Evolutionary conservation across 345 rosid genomes (phyloP).

Genomic region (Toxicodendron radicans): DNA sequence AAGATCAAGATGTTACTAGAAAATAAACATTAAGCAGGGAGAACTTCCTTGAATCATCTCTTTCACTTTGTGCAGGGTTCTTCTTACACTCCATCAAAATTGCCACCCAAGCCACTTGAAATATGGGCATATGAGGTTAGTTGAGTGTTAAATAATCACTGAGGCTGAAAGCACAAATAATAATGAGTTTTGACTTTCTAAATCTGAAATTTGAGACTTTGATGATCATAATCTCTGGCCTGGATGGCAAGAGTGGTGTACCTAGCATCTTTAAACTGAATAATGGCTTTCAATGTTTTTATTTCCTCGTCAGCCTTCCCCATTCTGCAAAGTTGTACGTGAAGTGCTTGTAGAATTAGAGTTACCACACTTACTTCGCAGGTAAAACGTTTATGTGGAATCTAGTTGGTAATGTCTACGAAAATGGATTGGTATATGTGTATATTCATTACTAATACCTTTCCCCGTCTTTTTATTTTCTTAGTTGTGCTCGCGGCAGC

Average conservation of each 20-base stretch:
- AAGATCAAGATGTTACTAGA: neutral
- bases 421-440: neutral
- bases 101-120: conserved; percentile 87
- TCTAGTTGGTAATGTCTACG: neutral
- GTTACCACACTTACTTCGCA: conserved; percentile 69
- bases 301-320: conserved; percentile 60
- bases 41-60: conserved; percentile 1
- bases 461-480: conserved; percentile 5
- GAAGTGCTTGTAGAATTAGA: conserved; percentile 87
- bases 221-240: neutral
- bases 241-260: neutral
- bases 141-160: neutral
- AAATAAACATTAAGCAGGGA: neutral
- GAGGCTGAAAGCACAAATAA: conserved; percentile 2
- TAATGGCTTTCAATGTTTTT: conserved; percentile 5
- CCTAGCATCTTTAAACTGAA: neutral
- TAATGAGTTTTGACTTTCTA: neutral
- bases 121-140: conserved; percentile 88
- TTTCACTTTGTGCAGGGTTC: conserved; percentile 56
- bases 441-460: neutral
- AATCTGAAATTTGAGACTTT: conserved; percentile 6
- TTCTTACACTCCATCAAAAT: conserved; percentile 65
- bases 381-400: conserved; percentile 38
- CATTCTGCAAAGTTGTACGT: conserved; percentile 81
- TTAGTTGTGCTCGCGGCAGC: conserved; percentile 90